These are phyloP conservation scores for Saccharomycopsis capsularis DNA, from an alignment of 805 yeast genomes.

Conservation along the genomic window DNA sequence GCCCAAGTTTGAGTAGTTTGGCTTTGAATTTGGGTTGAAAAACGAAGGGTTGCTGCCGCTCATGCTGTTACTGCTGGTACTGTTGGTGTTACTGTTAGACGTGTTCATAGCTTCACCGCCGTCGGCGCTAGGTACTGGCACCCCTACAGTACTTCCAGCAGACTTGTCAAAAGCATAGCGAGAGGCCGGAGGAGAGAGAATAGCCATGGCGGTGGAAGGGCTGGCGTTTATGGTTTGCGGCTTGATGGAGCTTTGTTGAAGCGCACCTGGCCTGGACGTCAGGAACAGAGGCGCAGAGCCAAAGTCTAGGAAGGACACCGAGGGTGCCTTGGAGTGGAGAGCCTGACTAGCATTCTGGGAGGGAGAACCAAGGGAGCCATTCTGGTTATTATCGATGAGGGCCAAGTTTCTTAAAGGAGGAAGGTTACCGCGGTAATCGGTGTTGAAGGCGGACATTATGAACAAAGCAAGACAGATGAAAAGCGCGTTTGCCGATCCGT, in stretches of 20 bases:
- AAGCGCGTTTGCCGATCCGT: no score
- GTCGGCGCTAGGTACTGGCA: background rate
- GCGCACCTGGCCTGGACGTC: background rate
- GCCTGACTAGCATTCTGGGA: background rate
- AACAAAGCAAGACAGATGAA: no score
- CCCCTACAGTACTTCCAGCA: background rate
- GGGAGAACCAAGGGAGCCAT: background rate
- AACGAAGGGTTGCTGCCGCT: slow-evolving; percentile 1
- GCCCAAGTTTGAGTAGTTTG: slow-evolving; percentile 18
- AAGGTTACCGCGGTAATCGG: background rate
- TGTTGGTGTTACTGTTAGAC: background rate
- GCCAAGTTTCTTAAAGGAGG: background rate
- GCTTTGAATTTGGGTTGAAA: slow-evolving; percentile 4
- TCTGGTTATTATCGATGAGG: background rate
- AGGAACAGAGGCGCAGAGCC: slow-evolving; percentile 1
- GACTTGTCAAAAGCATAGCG: slow-evolving; percentile 26
- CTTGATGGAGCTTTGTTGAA: background rate
- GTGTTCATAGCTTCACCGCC: background rate
- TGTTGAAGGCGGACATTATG: background rate
- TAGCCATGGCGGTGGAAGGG: slow-evolving; percentile 29
- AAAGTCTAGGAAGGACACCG: slow-evolving; percentile 19
- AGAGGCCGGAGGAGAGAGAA: slow-evolving; percentile 37
- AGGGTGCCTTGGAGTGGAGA: slow-evolving; percentile 6
- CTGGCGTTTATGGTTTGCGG: slow-evolving; percentile 11
- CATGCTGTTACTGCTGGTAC: background rate